A percentile compares a stretch with the other conserved stretches of the same genome.
phyloP scores from a whole-genome alignment of 768 basidiomycete species.

The Boletellus emodensis region DNA sequence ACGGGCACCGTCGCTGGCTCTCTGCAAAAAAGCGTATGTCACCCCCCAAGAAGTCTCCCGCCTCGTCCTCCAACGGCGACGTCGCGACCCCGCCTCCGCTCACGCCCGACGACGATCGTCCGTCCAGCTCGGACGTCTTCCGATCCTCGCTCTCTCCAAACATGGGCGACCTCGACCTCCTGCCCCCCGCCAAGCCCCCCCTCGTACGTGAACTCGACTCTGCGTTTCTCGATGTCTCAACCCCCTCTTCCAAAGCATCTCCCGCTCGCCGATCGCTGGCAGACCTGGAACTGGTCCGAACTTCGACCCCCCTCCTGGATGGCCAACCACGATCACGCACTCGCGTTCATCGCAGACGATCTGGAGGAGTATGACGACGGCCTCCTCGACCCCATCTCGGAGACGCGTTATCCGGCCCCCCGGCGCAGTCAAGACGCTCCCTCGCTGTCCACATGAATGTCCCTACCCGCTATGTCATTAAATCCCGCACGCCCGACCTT shows the following conservation, averaged over 20 bases:
- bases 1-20: slow-evolving; percentile 1
- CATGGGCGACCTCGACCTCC: slow-evolving; percentile 17
- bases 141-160: slow-evolving; percentile 23
- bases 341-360: slow-evolving; percentile 12
- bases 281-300: slow-evolving; percentile 34
- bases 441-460: slow-evolving; percentile 16
- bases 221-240: slow-evolving; percentile 24
- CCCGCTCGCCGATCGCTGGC: slow-evolving; percentile 28
- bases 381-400: slow-evolving; percentile 9
- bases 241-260: slow-evolving; percentile 20
- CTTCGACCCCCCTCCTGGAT: slow-evolving; percentile 28
- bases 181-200: slow-evolving; percentile 11
- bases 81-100: slow-evolving; percentile 33
- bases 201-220: slow-evolving; percentile 26
- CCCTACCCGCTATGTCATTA: neutral
- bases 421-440: slow-evolving; percentile 15
- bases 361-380: slow-evolving; percentile 24
- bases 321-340: neutral
- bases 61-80: slow-evolving; percentile 30
- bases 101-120: slow-evolving; percentile 34
- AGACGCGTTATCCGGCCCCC: slow-evolving; percentile 11
- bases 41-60: slow-evolving; percentile 19
- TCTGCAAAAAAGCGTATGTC: slow-evolving; percentile 14
- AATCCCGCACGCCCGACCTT: slow-evolving; percentile 5
- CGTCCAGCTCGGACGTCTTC: slow-evolving; percentile 17